phyloP scores from a whole-genome alignment of 306 rosid genomes.

The Alnus rubra region DNA sequence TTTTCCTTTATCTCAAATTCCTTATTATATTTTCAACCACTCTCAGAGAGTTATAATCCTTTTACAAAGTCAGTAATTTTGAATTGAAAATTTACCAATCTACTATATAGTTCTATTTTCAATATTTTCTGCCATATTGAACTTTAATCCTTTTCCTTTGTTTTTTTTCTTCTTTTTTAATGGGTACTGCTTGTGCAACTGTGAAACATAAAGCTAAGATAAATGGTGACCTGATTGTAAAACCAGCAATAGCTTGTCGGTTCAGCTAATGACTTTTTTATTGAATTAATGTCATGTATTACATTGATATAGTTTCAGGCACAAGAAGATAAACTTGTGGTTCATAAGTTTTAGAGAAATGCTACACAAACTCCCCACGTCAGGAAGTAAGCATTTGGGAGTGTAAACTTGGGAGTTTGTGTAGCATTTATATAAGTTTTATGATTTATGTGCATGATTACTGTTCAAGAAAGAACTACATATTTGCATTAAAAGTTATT shows the following conservation, averaged over 20 bases:
- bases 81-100: not conserved
- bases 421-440: not conserved
- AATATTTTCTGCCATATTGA: not conserved
- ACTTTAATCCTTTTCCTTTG: not conserved
- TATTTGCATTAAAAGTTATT: constrained; percentile 15
- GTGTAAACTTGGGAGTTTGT: too few species aligned
- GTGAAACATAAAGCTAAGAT: constrained; percentile 2
- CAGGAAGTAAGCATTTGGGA: too few species aligned
- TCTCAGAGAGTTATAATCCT: not conserved
- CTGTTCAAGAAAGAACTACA: not conserved
- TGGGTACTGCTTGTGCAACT: not conserved
- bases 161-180: not conserved
- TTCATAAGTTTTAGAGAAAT: not conserved
- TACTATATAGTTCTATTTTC: not conserved
- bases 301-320: not conserved
- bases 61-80: not conserved
- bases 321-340: not conserved
- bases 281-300: not conserved
- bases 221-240: not conserved
- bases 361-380: too few species aligned
- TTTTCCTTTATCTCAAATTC: not conserved
- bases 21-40: not conserved
- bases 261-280: not conserved
- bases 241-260: not conserved
- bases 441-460: not conserved